Conservation (phyloP, 441 rosid species). For the Erodium moschatum region DNA sequence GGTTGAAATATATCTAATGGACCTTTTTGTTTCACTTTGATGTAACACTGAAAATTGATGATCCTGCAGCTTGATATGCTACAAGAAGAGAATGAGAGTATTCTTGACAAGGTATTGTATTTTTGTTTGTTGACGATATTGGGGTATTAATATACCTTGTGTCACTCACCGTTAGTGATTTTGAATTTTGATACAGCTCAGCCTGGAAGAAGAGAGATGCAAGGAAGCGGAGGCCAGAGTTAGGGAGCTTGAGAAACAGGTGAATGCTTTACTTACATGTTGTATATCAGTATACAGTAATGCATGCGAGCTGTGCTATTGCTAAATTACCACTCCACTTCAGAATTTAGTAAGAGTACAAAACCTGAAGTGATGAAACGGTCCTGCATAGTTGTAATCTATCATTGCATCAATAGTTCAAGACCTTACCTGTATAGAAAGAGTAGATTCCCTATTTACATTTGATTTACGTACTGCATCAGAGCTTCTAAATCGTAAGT, state of each 20-base stretch:
- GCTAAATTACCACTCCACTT: not conserved
- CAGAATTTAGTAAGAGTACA: not conserved
- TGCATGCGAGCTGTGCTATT: not conserved
- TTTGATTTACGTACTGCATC: not conserved
- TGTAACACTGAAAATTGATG: too few relatives aligned
- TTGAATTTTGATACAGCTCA: slow-evolving; percentile 50
- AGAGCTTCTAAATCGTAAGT: not conserved
- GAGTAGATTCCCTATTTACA: not conserved
- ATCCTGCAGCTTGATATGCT: too few relatives aligned
- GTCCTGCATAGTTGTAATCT: not conserved
- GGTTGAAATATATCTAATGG: slow-evolving; percentile 11
- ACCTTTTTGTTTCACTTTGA: slow-evolving; percentile 11
- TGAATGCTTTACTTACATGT: slow-evolving; percentile 18
- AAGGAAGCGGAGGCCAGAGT: slow-evolving; percentile 82
- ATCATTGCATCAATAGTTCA: not conserved
- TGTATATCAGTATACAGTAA: not conserved
- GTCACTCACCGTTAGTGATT: slow-evolving; percentile 6
- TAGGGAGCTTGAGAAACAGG: slow-evolving; percentile 94
- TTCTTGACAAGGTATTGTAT: slow-evolving; percentile 31
- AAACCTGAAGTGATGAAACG: not conserved
- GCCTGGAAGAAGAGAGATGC: slow-evolving; percentile 84
- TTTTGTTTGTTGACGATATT: not conserved
- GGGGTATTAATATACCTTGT: not conserved
- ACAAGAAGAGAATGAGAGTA: too few relatives aligned
- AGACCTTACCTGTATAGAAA: not conserved